Evolutionary conservation across 768 basidiomycete genomes (phyloP), one percentile per base, ranked within the genome.

Genomic region (Psilocybe azurescens): DNA sequence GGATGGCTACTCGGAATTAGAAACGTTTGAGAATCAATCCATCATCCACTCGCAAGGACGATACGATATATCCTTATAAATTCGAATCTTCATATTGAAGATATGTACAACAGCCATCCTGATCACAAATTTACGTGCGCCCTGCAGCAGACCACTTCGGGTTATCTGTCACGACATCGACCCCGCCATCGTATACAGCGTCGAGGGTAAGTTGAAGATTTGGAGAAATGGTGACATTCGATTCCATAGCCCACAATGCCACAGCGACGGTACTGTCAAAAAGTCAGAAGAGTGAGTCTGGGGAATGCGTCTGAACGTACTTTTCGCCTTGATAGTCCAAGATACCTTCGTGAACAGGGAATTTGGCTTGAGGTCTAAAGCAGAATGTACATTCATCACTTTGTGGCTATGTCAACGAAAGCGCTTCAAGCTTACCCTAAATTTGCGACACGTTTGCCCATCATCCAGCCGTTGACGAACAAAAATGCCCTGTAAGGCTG

Each of bases 381-480:
- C 46, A 36, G 10, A 24, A 32, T 44, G 13, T 48, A 24, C 18
- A 14, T 24, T 55, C n/a, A 16, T 28, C 29, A 18, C 48, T 53
- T 13, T 39, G 33, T 33, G 44, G 29, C 24, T 4, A 10, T 44
- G 28, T 20, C 13, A 9, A 47, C 14, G 7, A 24, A 57, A 50
- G 33, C 41, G 30, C 16, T 10, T 53, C 20, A 39, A 56, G 55
- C 82, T 60, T 63, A 86, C 90, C 89, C 89, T 1, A 90, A 81
- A 67, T 90, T 89, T 13, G 76, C 86, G n/a, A 89, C 81, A 18
- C 87, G 73, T 75, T 93, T 94, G 8, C 93, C 93, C 85, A 91
- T 91, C 85, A 90, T 89, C 93, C 93, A 95, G 11, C 93, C 93
- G 67, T 95, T 94, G 18, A 94, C 89, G 61, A 91, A 94, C 46